Evolutionary conservation across 108 stramenopile species (phyloP), one percentile per base, ranked within the genome.

Genomic region (Aurantiochytrium sp.): DNA sequence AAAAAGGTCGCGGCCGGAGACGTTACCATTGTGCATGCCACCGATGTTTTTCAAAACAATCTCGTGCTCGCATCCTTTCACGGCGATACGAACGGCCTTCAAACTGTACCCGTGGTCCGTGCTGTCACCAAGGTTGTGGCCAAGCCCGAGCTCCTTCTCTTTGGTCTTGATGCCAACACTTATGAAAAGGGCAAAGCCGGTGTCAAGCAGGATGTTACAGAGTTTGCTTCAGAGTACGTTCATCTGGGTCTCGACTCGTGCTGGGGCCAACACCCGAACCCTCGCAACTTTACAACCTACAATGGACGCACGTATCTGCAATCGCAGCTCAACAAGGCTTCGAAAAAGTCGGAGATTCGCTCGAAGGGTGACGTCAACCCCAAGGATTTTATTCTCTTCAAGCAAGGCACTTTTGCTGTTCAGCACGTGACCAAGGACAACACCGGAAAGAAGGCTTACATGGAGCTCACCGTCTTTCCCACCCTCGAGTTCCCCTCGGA

Each of bases 341-440:
- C 95, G 88, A 93, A 91, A 76, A 90, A 64, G 55, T 91, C 23
- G 4, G 95, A 95, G 90, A 95, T 93, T 89, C 89, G 92, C 44
- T 60, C 89, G 14, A 93, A 93, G 29, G 89, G 89, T 21, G 91
- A 91, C 87, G 43, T 42, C 21, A 89, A 91, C 87, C 91, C 91
- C n/a, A 91, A 91, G 89, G 91, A 91, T 44, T 91, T 89, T 59
- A 87, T 91, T 58, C 51, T 91, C 44, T 89, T 91, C 29, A 6
- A 55, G 28, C 87, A 91, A 55, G 58, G 28, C 25, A 18, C 25
- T 42, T 59, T 88, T 25, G 14, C 4, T 10, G 59, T 44, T 14
- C 6, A 16, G 55, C 58, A 16, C 19, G 87, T 59, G 18, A 88
- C 59, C 58, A 59, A 58, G 58, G 87, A 91, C 89, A 91, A 91